Evolutionary conservation across 2,329 filamentous ascomycete species (phyloP).

Genomic region (Colletotrichum sansevieriae): DNA sequence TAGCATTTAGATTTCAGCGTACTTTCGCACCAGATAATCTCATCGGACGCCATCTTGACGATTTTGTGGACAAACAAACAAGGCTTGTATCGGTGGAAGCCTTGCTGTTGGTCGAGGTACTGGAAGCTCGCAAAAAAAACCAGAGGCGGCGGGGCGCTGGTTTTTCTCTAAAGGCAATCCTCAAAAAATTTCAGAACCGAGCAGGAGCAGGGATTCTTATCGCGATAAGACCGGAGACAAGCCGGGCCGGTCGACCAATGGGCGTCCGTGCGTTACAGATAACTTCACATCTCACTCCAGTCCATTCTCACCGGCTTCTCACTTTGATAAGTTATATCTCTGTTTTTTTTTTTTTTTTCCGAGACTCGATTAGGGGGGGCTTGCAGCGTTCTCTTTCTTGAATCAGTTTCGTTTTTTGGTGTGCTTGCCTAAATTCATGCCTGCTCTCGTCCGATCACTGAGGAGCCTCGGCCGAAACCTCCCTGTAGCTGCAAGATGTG

Average conservation of each 20-base stretch:
- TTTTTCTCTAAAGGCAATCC: constrained; percentile 34
- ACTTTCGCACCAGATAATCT: constrained; percentile 80
- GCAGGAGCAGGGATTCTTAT: constrained; percentile 36
- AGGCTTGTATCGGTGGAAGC: constrained; percentile 12
- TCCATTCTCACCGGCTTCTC: no score
- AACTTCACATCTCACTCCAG: background rate
- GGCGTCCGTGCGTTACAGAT: constrained; percentile 27
- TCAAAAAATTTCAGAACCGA: constrained; percentile 34
- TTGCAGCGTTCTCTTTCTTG: background rate
- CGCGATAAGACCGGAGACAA: constrained; percentile 37
- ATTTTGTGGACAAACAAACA: constrained; percentile 15
- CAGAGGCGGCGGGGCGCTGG: constrained; percentile 40
- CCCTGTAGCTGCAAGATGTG: constrained; percentile 26
- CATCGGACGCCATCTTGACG: constrained; percentile 84
- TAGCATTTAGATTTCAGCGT: background rate
- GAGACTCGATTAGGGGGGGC: background rate
- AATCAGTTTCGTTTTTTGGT: background rate
- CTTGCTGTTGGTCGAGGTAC: constrained; percentile 29
- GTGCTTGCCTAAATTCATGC: constrained; percentile 16
- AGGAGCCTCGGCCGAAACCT: constrained; percentile 31
- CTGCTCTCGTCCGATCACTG: constrained; percentile 6
- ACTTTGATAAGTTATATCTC: background rate
- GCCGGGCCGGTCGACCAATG: constrained; percentile 36
- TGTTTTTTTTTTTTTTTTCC: background rate
- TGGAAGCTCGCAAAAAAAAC: constrained; percentile 36